Base-by-base conservation (phyloP, 306 rosid genomes). In the Malus fusca region DNA sequence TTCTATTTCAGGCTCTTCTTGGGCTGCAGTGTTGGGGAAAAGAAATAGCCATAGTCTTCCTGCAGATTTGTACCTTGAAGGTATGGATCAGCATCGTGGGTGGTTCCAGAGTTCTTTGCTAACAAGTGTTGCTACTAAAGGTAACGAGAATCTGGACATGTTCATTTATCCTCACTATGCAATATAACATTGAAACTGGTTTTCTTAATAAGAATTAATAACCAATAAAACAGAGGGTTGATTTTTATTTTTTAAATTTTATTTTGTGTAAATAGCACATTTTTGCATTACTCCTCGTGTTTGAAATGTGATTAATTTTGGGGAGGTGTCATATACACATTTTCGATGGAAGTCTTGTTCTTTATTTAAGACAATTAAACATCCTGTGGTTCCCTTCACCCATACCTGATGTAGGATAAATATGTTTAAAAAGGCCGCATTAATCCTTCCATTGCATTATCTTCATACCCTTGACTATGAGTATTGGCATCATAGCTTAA, bases 61-160 rank as follows among this genome's bases (percentile, higher is more conserved):
- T 46, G 99, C 99, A 13, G 96, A 92, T 82, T 78, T 96, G 88
- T 96, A 90, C 85, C 96, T 96, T 79, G 99, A 96, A 83, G 99
- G 99, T 84, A 92, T 97, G 40, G 98, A 96, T 85, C 99, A 96
- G 81, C 99, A 96, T 83, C 95, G 98, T 73, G 99, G 99, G 64
- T 96, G 99, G 99, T 96, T 96, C 78, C 99, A 96, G 83, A 96
- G 99, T 89, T 96, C 99, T 26, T 84, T 96, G 82, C 79, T 96
- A 75, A 96, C 99, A 37, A 89, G 99, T 79, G 68, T 90, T 66
- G 99, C 99, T 66, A 92, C 98, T 11, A 90, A 81, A 88, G 99
- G 99, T 96, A 80, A 77, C 56, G n/a, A 42, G 42, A 64, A 69
- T 77, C 69, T 77, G 81, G 17, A 22, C 33, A 40, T 53, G 21